Evolutionary conservation across 169 alveolate genomes (phyloP), one percentile per base, ranked within the genome.

Genomic region (Babesia bigemina): DNA sequence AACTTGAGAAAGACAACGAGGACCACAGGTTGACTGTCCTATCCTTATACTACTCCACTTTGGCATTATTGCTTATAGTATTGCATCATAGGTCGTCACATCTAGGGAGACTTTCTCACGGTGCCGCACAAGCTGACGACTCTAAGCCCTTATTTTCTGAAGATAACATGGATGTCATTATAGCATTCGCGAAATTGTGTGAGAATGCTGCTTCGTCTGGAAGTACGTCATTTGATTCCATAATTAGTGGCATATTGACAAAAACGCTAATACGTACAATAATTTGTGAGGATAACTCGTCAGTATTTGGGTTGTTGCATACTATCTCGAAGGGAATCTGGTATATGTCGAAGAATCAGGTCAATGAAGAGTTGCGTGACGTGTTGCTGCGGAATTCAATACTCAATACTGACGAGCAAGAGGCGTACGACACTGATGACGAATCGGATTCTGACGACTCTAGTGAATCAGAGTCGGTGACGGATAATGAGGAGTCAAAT

Each of bases 281-380:
- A 6, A 14, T 75, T 16, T 66, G 58, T 28, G 84, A 75, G 17
- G 84, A 75, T 49, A 61, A 66, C n/a, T 63, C 84, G 2, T 7
- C 84, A 7, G 76, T 45, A 7, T 75, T 65, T 26, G 84, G 77
- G 26, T 12, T 75, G 57, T 19, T 63, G 17, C 84, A 75, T 29
- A 26, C 78, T 48, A 66, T 75, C 11, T 47, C 70, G n/a, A 75
- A 63, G 47, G 76, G 70, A 12, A 48, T 75, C 28, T 75, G 84
- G 84, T 63, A 36, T 22, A 45, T 47, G 36, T 33, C 70, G 17
- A 17, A 13, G 16, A 14, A 42, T 12, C 45, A 29, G 0, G 36
- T 63, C 14, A 55, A 8, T 17, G 60, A 63, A 24, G 84, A 63
- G 0, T 7, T 57, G 13, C 58, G 53, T 0, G 56, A 62, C 19